Percentiles rank a stretch among this genome's conserved stretches.
These are phyloP conservation scores for Plectosphaerella plurivora DNA, from an alignment of 2,329 filamentous ascomycete genomes.

Conservation along the genomic window DNA sequence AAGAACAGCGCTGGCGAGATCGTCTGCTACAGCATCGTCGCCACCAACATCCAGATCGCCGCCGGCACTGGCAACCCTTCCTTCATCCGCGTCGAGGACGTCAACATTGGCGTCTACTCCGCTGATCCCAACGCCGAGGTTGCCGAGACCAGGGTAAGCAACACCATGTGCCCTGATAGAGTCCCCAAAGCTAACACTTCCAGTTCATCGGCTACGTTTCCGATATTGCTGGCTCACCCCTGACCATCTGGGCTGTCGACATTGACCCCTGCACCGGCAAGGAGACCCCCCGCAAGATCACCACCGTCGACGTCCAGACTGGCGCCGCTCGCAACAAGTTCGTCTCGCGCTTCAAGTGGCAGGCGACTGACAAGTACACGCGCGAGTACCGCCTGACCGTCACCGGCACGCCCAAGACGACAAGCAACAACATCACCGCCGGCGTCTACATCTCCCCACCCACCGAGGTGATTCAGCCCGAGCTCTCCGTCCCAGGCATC, in stretches of 20 bases:
- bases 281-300: slow-evolving; percentile 27
- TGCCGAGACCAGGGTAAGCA: slow-evolving; percentile 21
- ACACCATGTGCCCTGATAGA: background rate
- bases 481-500: slow-evolving; percentile 30
- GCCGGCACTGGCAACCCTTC: slow-evolving; percentile 23
- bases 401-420: slow-evolving; percentile 23
- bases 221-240: slow-evolving; percentile 18
- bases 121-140: slow-evolving; percentile 24
- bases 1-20: slow-evolving; percentile 21
- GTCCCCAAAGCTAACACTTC: background rate
- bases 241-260: slow-evolving; percentile 32
- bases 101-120: slow-evolving; percentile 32
- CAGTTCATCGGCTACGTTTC: slow-evolving; percentile 33
- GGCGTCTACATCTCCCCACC: slow-evolving; percentile 35
- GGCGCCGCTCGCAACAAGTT: slow-evolving; percentile 32
- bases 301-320: slow-evolving; percentile 21
- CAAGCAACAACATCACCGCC: slow-evolving; percentile 30
- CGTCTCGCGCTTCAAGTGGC: slow-evolving; percentile 23
- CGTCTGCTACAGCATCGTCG: slow-evolving; percentile 28
- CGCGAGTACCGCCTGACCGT: slow-evolving; percentile 33
- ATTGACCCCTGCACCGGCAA: slow-evolving; percentile 36
- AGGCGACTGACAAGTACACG: slow-evolving; percentile 25
- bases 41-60: slow-evolving; percentile 30
- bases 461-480: slow-evolving; percentile 37
- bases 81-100: slow-evolving; percentile 36